These are phyloP conservation scores for Dactylonectria macrodidyma DNA, from an alignment of 2,329 filamentous ascomycete genomes.

Conservation along the genomic window DNA sequence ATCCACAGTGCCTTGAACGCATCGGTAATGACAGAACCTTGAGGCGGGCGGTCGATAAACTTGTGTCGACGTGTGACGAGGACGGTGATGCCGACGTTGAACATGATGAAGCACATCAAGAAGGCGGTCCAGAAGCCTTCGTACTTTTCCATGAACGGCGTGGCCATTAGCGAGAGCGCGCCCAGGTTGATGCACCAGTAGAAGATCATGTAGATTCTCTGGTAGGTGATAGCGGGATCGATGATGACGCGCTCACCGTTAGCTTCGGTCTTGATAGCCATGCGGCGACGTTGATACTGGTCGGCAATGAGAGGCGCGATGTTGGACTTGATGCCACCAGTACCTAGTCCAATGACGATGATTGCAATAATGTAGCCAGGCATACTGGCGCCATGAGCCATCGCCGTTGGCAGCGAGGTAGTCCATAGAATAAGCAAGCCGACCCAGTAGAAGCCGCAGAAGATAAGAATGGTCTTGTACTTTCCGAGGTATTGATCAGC, in stretches of 20 bases:
- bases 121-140: conserved; percentile 79
- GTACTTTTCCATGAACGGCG: conserved; percentile 77
- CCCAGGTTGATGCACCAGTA: conserved; percentile 83
- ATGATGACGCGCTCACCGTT: conserved; percentile 74
- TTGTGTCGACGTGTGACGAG: conserved; percentile 63
- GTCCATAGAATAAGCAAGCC: conserved; percentile 69
- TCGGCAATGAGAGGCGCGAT: conserved; percentile 73
- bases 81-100: conserved; percentile 71
- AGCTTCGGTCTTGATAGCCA: conserved; percentile 64
- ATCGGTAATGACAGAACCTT: conserved; percentile 76
- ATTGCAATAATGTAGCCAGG: conserved; percentile 69
- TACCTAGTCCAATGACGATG: conserved; percentile 76
- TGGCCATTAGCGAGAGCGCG: conserved; percentile 77
- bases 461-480: conserved; percentile 73
- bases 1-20: conserved; percentile 68
- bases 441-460: conserved; percentile 70
- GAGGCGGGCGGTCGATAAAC: conserved; percentile 67
- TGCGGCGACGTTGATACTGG: conserved; percentile 71
- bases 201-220: conserved; percentile 82
- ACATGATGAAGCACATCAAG: conserved; percentile 71
- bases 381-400: conserved; percentile 58
- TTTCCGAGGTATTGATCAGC: conserved; percentile 72
- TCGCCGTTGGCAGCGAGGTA: conserved; percentile 59
- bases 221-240: conserved; percentile 76
- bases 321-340: conserved; percentile 80